These are phyloP conservation scores for Russula abietina DNA, from an alignment of 768 basidiomycete genomes.

Conservation along the genomic window DNA sequence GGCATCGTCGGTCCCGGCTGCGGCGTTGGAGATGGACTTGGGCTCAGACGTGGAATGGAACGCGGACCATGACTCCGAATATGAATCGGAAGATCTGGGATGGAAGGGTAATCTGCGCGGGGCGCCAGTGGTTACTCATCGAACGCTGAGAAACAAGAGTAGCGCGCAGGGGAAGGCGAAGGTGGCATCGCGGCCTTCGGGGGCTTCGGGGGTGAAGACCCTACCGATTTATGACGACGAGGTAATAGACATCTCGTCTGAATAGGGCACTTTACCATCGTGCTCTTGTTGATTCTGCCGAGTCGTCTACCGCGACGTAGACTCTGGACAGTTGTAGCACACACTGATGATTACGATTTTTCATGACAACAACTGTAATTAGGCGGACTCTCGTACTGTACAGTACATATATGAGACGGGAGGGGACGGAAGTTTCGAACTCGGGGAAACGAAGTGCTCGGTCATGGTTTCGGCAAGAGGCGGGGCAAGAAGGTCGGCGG, in stretches of 20 bases:
- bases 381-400: neutral
- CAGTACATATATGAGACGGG: neutral
- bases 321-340: neutral
- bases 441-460: too few relatives aligned
- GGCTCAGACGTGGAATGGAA: too few relatives aligned
- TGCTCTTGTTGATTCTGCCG: neutral
- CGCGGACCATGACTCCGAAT: neutral
- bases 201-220: neutral
- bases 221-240: constrained; percentile 2
- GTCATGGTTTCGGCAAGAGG: too few relatives aligned
- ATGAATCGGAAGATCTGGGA: neutral
- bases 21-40: neutral
- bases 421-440: neutral
- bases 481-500: too few relatives aligned
- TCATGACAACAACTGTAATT: neutral
- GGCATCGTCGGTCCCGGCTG: neutral
- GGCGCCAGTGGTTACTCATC: neutral
- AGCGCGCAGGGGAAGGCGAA: neutral
- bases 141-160: neutral
- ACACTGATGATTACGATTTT: neutral
- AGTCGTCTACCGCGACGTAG: neutral
- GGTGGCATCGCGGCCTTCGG: neutral
- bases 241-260: constrained; percentile 19
- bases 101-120: constrained; percentile 14
- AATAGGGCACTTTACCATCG: neutral